These are phyloP conservation scores for Mortierella sp. DNA, from an alignment of 371 early-diverging fungal species.

Conservation along the genomic window DNA sequence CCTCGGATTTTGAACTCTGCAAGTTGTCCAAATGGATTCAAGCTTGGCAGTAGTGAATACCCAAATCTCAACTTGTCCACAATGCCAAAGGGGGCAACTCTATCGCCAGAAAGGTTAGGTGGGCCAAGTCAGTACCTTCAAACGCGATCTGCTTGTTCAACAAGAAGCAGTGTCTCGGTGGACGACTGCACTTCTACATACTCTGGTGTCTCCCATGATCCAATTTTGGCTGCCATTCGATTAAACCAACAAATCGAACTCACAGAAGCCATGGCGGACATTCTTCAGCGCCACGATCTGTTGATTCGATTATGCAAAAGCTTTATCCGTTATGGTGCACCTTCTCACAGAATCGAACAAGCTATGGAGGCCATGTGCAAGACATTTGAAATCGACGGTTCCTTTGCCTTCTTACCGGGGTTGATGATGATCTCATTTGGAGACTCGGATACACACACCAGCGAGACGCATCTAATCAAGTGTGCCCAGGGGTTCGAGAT, in stretches of 20 bases:
- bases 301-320: conserved; percentile 66
- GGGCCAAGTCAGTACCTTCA: conserved; percentile 12
- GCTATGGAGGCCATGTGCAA: conserved; percentile 68
- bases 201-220: conserved; percentile 28
- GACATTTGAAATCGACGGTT: conserved; percentile 76
- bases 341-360: conserved; percentile 72
- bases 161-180: conserved; percentile 34
- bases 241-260: conserved; percentile 28
- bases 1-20: background rate
- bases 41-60: background rate
- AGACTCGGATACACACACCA: conserved; percentile 79
- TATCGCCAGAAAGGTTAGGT: conserved; percentile 1
- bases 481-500: conserved; percentile 74
- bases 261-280: conserved; percentile 61
- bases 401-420: conserved; percentile 80
- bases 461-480: conserved; percentile 82
- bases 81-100: background rate
- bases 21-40: background rate
- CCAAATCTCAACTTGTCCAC: background rate
- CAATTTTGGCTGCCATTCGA: conserved; percentile 28
- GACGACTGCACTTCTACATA: conserved; percentile 33
- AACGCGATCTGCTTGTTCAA: conserved; percentile 13
- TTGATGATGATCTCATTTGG: conserved; percentile 82
- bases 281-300: conserved; percentile 71
- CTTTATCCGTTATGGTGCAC: conserved; percentile 70